Base-by-base conservation (phyloP, 2,329 filamentous ascomycete species). In the Bipolaris zeicola region DNA sequence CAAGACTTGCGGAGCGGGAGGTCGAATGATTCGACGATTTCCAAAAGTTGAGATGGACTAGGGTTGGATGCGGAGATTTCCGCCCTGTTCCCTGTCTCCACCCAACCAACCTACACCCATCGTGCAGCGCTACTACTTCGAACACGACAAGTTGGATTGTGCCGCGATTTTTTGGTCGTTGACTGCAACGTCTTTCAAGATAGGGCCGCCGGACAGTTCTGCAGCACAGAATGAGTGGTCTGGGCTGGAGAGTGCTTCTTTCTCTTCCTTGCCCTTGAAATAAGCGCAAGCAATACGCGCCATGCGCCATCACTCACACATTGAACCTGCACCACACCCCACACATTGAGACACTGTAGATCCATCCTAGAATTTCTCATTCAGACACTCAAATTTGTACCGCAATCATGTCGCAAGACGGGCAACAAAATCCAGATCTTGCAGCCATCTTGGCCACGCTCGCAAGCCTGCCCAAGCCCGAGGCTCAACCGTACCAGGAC, bases 381-480 rank as follows among this genome's bases (percentile, higher is more conserved):
- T 37, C 1, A 13, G 18, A 18, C 1, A 48, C 11, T 44, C 20
- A 28, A 38, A 8, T 31, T 22, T n/a, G 16, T 43, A 8, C 33
- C n/a, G 11, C 28, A 42, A 59, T n/a, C 1, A 78, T 78, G 76
- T 66, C 72, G 6, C 64, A 73, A 20, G 61, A 66, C 31, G 54
- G 63, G 24, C 47, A 42, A 3, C 58, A 64, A 22, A 66, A 69
- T 26, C 61, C 70, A 34, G 71, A 76, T 48, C 57, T 77, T 13
- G 73, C 66, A n/a, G 55, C 70, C 13, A 75, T 77, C 31, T 62
- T 77, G 16, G 60, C 61, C 13, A 76, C 74, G 1, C 67, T 77
- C 5, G 73, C 73, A 13, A 70, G 60, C 42, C 60, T 77, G 1
- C 61, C 70, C 7, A 61, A 66, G 33, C 49, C 63, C 2, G 61